These are phyloP conservation scores for Protomyces inouyei DNA, from an alignment of 1,139 yeast species.

Conservation along the genomic window DNA sequence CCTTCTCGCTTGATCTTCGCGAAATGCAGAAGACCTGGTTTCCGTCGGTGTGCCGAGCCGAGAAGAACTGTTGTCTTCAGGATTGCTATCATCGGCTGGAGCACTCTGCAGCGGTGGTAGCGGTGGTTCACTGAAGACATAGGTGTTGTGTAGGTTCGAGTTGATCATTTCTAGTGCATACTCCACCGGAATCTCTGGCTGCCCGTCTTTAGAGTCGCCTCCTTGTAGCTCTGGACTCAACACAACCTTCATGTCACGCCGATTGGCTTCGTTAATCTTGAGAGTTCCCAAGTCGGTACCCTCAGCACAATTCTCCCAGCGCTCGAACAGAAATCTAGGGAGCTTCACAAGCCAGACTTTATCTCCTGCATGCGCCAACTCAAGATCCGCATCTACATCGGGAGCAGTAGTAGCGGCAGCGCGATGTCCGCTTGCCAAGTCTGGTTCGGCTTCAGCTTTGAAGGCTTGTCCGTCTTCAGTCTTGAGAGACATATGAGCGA, in stretches of 20 bases:
- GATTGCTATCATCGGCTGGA: constrained; percentile 13
- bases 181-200: constrained; percentile 64
- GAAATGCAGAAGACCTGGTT: background rate
- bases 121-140: constrained; percentile 85
- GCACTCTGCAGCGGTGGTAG: constrained; percentile 22
- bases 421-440: no score
- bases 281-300: constrained; percentile 25
- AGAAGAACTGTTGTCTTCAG: background rate
- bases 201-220: background rate
- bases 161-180: constrained; percentile 76
- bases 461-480: background rate
- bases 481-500: background rate
- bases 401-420: constrained; percentile 1
- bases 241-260: constrained; percentile 24
- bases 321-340: constrained; percentile 78
- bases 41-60: background rate
- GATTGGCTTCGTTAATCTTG: constrained; percentile 16
- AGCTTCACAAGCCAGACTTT: constrained; percentile 89
- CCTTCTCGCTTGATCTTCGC: background rate
- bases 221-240: background rate
- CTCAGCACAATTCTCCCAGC: constrained; percentile 56
- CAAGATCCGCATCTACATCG: constrained; percentile 42
- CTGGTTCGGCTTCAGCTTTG: background rate
- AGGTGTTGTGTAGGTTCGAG: constrained; percentile 72
- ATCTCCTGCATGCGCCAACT: constrained; percentile 39